These are phyloP conservation scores for Dysphania ambrosioides DNA, from an alignment of 148 eudicot species.

Conservation along the genomic window DNA sequence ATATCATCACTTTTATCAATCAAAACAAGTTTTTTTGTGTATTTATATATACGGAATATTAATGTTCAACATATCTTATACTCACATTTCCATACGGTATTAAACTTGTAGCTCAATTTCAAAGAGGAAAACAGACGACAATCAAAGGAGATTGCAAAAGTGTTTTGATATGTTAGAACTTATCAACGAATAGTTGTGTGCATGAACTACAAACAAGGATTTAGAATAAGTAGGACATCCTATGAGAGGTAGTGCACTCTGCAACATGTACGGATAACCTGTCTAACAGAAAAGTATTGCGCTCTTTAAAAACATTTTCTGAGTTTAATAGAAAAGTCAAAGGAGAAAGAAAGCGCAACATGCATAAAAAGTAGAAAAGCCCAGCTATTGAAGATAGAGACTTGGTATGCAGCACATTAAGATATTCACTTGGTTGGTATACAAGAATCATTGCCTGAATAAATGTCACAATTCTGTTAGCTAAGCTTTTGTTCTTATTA, in stretches of 20 bases:
- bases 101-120: no score
- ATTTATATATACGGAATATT: no score
- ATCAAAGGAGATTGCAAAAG: no score
- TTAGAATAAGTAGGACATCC: no score
- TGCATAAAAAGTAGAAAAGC: not conserved
- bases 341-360: not conserved
- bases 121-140: no score
- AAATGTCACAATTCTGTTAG: not conserved
- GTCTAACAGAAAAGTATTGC: not conserved
- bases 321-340: not conserved
- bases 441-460: not conserved
- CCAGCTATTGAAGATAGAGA: not conserved
- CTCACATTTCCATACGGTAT: no score
- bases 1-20: no score
- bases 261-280: not conserved
- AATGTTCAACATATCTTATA: no score
- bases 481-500: not conserved
- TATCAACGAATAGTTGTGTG: not conserved
- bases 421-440: not conserved
- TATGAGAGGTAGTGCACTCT: not conserved
- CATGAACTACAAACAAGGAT: not conserved
- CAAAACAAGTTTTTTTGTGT: no score
- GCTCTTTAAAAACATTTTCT: not conserved
- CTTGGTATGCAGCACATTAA: not conserved
- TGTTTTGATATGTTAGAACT: no score